Conservation (phyloP, 225 moss, liverwort and hornwort genomes). For the Anthoceros angustus region DNA sequence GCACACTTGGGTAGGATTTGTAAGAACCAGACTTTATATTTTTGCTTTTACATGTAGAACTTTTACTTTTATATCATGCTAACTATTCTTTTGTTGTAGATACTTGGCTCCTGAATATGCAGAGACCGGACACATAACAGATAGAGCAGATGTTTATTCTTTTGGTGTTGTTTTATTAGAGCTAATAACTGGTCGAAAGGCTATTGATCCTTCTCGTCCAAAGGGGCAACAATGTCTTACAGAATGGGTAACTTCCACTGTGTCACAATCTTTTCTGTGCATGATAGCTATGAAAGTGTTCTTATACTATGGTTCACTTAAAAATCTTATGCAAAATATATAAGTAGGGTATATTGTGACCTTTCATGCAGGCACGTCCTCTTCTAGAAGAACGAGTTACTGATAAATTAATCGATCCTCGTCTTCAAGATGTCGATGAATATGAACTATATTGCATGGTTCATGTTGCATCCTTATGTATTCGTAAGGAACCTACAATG, state of each 20-base stretch:
- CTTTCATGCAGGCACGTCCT: slow-evolving; percentile 37
- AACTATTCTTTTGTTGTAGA: slow-evolving; percentile 14
- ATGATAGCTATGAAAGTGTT: too few species aligned
- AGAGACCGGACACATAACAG: slow-evolving; percentile 51
- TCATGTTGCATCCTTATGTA: slow-evolving; percentile 53
- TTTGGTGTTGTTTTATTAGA: slow-evolving; percentile 54
- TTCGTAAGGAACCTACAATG: slow-evolving; percentile 44
- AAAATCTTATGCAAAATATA: background rate
- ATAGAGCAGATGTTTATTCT: slow-evolving; percentile 53
- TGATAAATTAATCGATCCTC: slow-evolving; percentile 40
- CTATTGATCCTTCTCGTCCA: slow-evolving; percentile 18
- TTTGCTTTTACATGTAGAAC: background rate
- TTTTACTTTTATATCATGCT: background rate
- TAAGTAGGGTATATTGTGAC: background rate
- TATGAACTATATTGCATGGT: slow-evolving; percentile 63
- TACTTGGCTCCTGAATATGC: slow-evolving; percentile 58
- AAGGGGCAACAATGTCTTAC: slow-evolving; percentile 43
- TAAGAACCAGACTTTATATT: background rate
- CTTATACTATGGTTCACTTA: background rate
- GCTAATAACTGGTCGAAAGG: slow-evolving; percentile 53
- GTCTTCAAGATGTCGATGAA: slow-evolving; percentile 24
- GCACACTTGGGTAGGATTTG: slow-evolving; percentile 43
- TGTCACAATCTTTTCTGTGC: too few species aligned
- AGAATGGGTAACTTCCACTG: slow-evolving; percentile 38
- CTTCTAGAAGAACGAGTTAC: slow-evolving; percentile 28